These are phyloP conservation scores for Cladophialophora chaetospira DNA, from an alignment of 2,329 filamentous ascomycete species.

Conservation along the genomic window DNA sequence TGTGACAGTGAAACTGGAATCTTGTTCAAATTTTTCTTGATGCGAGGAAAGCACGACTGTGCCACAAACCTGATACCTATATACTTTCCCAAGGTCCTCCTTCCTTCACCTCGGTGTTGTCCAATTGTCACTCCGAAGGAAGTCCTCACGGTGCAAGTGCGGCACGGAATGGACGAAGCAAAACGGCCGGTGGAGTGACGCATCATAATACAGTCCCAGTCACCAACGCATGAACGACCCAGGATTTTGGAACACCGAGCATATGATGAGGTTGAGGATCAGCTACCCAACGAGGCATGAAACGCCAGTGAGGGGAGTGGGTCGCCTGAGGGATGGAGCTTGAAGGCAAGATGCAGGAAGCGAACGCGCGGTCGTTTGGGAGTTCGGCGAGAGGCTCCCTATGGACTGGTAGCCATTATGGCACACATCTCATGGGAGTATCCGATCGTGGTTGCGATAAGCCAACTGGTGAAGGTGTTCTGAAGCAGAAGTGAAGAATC, in stretches of 20 bases:
- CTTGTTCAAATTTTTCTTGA: background rate
- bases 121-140: background rate
- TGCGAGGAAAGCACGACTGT: background rate
- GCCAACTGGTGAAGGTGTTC: too few species aligned
- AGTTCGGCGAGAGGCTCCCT: too few species aligned
- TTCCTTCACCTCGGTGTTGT: background rate
- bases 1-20: background rate
- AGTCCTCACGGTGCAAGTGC: background rate
- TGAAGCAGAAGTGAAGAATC: background rate
- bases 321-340: too few species aligned
- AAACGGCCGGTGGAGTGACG: background rate
- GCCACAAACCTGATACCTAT: background rate
- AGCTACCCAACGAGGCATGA: conserved; percentile 2
- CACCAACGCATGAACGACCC: too few species aligned
- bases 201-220: background rate
- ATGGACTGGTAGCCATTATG: too few species aligned
- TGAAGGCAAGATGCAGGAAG: too few species aligned
- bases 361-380: too few species aligned
- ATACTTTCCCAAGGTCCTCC: background rate
- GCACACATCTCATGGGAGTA: too few species aligned
- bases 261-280: background rate
- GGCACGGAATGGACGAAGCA: background rate
- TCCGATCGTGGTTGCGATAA: too few species aligned
- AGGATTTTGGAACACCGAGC: too few species aligned
- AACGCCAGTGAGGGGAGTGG: background rate